Evolutionary conservation across 305 asterid genomes (phyloP).

Genomic region (Fraxinus floribunda): DNA sequence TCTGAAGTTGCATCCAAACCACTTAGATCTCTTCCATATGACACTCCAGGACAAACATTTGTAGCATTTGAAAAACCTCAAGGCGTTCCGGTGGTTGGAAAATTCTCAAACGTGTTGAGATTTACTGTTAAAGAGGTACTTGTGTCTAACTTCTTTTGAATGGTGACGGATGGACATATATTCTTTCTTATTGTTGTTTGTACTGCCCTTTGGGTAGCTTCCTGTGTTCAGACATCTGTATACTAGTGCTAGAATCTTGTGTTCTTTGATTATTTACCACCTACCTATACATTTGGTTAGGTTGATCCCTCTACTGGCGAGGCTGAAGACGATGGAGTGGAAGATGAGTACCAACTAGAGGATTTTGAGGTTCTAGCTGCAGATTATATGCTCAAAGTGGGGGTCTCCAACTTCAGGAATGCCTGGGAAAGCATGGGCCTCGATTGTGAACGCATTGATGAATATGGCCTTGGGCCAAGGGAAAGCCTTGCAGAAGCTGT

Average conservation of each 20-base stretch:
- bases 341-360: slow-evolving; percentile 93
- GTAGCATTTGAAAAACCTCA: slow-evolving; percentile 90
- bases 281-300: slow-evolving; percentile 32
- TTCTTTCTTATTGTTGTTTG: slow-evolving; percentile 1
- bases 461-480: slow-evolving; percentile 91
- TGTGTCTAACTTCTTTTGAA: slow-evolving; percentile 16
- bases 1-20: slow-evolving; percentile 78
- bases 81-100: slow-evolving; percentile 77
- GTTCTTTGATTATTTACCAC: not conserved
- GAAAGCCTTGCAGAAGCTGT: slow-evolving; percentile 85
- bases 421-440: slow-evolving; percentile 90
- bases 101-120: slow-evolving; percentile 68
- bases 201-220: not conserved
- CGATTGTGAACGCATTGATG: slow-evolving; percentile 68
- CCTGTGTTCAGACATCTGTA: not conserved
- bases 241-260: not conserved
- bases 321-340: slow-evolving; percentile 88
- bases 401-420: slow-evolving; percentile 83
- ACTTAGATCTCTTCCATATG: slow-evolving; percentile 71
- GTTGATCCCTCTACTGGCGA: slow-evolving; percentile 90
- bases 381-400: slow-evolving; percentile 80
- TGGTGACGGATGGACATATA: slow-evolving; percentile 4
- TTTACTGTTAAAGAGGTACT: slow-evolving; percentile 86
- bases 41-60: slow-evolving; percentile 78
- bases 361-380: slow-evolving; percentile 84